Conservation (phyloP, 345 rosid species). For the sweet orange (Citrus sinensis) region DNA sequence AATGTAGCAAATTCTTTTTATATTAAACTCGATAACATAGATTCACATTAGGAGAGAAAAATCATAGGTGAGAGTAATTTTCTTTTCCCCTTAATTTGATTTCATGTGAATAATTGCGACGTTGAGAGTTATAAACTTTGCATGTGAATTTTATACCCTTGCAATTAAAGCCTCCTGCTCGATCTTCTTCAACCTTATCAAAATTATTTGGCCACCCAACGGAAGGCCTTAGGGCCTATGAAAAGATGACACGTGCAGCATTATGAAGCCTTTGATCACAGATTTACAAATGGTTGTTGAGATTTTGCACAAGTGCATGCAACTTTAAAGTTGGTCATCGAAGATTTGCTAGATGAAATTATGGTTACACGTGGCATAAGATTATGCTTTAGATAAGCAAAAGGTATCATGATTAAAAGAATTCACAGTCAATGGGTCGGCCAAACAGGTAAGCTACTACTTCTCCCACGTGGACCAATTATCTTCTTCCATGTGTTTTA, state of each 20-base stretch:
- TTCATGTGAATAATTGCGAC: no score
- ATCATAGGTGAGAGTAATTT: no score
- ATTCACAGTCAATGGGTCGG: slow-evolving; percentile 1
- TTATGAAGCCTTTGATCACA: background rate
- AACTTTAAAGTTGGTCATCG: background rate
- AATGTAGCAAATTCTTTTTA: no score
- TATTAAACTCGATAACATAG: no score
- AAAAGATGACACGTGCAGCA: slow-evolving; percentile 2
- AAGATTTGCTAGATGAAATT: slow-evolving; percentile 2
- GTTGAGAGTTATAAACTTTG: background rate
- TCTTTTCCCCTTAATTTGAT: no score
- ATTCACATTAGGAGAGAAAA: no score
- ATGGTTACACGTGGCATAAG: slow-evolving; percentile 19
- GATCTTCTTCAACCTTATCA: background rate
- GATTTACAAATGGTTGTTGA: slow-evolving; percentile 10
- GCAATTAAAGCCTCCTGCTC: background rate
- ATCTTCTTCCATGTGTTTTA: slow-evolving; percentile 16
- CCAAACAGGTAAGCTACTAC: slow-evolving; percentile 25
- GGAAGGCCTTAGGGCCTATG: background rate
- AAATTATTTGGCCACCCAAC: background rate
- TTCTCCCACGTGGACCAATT: slow-evolving; percentile 28
- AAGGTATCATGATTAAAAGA: slow-evolving; percentile 10
- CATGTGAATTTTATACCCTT: background rate
- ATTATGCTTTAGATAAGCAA: background rate
- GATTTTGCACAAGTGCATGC: slow-evolving; percentile 14